Evolutionary conservation across 352 stramenopile genomes (phyloP).

Genomic region (Plasmopara viticola): DNA sequence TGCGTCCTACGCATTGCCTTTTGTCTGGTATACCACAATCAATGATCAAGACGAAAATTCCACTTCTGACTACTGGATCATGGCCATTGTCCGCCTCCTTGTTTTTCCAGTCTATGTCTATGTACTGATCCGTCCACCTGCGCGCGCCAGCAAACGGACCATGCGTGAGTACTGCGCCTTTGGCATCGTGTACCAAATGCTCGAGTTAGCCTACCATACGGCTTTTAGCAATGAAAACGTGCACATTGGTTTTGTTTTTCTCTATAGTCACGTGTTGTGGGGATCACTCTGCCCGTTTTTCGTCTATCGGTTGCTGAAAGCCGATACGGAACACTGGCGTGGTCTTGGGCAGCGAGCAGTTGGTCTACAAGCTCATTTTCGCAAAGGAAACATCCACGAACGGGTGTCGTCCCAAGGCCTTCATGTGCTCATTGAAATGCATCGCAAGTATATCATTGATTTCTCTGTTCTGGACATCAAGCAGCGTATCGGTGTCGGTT

Average conservation of each 20-base stretch:
- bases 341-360: constrained; percentile 36
- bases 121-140: constrained; percentile 34
- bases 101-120: constrained; percentile 33
- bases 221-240: constrained; percentile 27
- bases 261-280: constrained; percentile 41
- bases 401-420: constrained; percentile 37
- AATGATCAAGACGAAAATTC: constrained; percentile 10
- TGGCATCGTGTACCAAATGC: constrained; percentile 31
- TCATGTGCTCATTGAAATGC: constrained; percentile 44
- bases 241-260: constrained; percentile 30
- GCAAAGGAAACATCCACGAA: constrained; percentile 33
- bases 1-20: constrained; percentile 33
- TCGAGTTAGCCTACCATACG: constrained; percentile 32
- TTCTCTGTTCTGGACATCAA: constrained; percentile 35
- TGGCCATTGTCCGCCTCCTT: constrained; percentile 23
- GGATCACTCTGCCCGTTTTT: constrained; percentile 39
- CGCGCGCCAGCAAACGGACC: constrained; percentile 36
- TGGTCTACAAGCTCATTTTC: constrained; percentile 29
- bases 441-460: constrained; percentile 39
- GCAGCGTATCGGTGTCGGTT: constrained; percentile 31
- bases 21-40: constrained; percentile 29
- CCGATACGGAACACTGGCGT: constrained; percentile 65
- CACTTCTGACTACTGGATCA: constrained; percentile 31
- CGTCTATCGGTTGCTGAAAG: constrained; percentile 63
- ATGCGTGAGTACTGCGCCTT: constrained; percentile 61